Percentiles rank a stretch among this genome's conserved stretches.
phyloP scores from a whole-genome alignment of 192 early-diverging fungal species.

The Rhizophagus prolifer region DNA sequence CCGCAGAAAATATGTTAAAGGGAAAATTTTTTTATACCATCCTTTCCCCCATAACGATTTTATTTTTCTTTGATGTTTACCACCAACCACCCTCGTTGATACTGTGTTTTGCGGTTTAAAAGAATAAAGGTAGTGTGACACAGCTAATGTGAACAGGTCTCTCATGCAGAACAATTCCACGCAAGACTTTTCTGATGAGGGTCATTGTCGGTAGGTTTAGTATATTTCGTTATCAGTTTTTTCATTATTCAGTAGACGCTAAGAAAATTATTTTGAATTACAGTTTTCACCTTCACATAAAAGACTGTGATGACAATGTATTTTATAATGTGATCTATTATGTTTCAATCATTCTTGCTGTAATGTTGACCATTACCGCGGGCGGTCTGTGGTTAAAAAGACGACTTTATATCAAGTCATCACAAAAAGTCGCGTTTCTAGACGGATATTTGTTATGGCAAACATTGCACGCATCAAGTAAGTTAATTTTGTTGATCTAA shows the following conservation, averaged over 20 bases:
- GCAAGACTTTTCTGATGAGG: neutral
- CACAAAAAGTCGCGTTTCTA: neutral
- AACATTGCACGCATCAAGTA: neutral
- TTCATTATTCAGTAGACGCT: too few relatives aligned
- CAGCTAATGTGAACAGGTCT: neutral
- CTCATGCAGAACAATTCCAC: neutral
- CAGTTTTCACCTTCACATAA: neutral
- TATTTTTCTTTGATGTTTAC: constrained; percentile 14
- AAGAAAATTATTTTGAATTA: too few relatives aligned
- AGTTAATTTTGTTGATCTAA: neutral
- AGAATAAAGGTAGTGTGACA: neutral
- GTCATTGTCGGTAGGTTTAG: neutral
- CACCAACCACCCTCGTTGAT: constrained; percentile 7
- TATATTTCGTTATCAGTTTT: too few relatives aligned
- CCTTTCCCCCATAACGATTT: neutral
- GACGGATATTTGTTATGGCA: constrained; percentile 1
- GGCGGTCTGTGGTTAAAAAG: constrained; percentile 9
- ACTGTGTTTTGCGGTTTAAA: neutral
- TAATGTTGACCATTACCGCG: neutral
- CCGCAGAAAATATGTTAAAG: neutral
- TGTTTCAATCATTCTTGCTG: neutral
- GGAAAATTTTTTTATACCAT: neutral
- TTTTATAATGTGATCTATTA: neutral
- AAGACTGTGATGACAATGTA: neutral
- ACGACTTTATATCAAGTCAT: neutral